Evolutionary conservation across 257 asterid species (phyloP).

Genomic region (Nicotiana tomentosiformis): DNA sequence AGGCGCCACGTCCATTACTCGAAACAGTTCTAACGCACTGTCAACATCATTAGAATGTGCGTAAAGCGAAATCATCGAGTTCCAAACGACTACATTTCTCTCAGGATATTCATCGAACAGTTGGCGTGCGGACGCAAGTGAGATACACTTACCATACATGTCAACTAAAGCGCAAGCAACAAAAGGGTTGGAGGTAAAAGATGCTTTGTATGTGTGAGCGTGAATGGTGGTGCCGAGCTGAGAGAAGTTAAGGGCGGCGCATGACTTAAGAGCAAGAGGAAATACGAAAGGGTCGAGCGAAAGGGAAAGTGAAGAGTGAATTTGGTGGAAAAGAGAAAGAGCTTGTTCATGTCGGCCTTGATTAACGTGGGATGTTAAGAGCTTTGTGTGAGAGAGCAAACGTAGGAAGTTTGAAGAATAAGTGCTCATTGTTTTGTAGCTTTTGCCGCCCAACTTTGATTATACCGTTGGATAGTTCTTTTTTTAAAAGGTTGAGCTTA

Average conservation of each 20-base stretch:
- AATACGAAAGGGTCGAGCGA: slow-evolving; percentile 39
- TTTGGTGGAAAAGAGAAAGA: slow-evolving; percentile 31
- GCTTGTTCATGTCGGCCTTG: slow-evolving; percentile 39
- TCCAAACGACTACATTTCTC: slow-evolving; percentile 44
- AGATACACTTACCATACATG: slow-evolving; percentile 41
- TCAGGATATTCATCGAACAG: slow-evolving; percentile 35
- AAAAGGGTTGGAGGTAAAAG: slow-evolving; percentile 33
- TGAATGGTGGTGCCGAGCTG: slow-evolving; percentile 33
- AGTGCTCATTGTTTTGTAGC: slow-evolving; percentile 6
- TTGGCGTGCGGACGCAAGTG: slow-evolving; percentile 26
- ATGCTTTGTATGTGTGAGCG: slow-evolving; percentile 19
- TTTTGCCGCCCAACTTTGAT: not conserved
- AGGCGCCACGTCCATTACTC: slow-evolving; percentile 31
- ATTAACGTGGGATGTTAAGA: slow-evolving; percentile 36
- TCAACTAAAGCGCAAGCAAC: slow-evolving; percentile 36
- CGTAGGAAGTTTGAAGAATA: slow-evolving; percentile 38
- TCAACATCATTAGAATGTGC: slow-evolving; percentile 21
- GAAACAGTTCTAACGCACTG: slow-evolving; percentile 30
- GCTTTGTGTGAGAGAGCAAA: slow-evolving; percentile 37
- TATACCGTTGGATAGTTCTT: not conserved
- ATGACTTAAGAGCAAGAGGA: slow-evolving; percentile 44
- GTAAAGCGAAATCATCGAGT: slow-evolving; percentile 37
- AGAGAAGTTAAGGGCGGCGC: slow-evolving; percentile 26
- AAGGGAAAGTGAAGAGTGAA: slow-evolving; percentile 28
- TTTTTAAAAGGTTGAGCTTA: not conserved